Base-by-base conservation (phyloP, 202 grass and related monocot genomes). In the Bolboschoenoplectus hybrid region DNA sequence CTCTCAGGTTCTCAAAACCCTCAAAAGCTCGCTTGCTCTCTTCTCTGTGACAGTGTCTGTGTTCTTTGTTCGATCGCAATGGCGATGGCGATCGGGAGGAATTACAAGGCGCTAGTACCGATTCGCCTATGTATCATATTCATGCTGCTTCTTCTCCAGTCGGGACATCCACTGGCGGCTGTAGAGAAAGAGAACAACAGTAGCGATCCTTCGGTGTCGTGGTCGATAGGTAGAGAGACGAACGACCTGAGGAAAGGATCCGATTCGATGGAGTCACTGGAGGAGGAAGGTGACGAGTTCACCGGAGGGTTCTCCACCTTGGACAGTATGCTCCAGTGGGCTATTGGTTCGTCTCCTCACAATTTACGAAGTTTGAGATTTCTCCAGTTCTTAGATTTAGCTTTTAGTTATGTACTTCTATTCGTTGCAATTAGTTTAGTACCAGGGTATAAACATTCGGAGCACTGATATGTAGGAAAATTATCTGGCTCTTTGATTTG, bases 251-350 rank as follows among this genome's bases (percentile, higher is more conserved):
- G 70, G 10, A 57, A 80, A 52, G 51, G 74, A 19, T 17, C 60
- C 10, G 84, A 86, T 14, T 46, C 81, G 20, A 64, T 38, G 49
- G 66, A 74, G 43, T 63, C 67, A 58, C 63, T 82, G 89, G 91
- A 91, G 58, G 90, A 92, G 55, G 84, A 77, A 7, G 52, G 38
- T 35, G 82, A 83, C 9, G 91, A 96, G 85, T 89, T 96, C 16
- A 87, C 81, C 20, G 93, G 93, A 2, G 91, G 93, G 4, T 98
- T 98, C 82, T 91, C 89, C 84, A 94, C 93, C 82, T 85, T 98
- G 64, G 97, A 98, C 70, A 92, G 91, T 87, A 98, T 98, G 91
- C 86, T 98, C 52, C 91, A 96, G 86, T 98, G 97, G 97, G 93
- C 93, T 51, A 96, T 98, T 74, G 93, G 93, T 98, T 91, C 12